Conservation (phyloP, 2,329 filamentous ascomycete genomes). For the Calonectria naviculata region DNA sequence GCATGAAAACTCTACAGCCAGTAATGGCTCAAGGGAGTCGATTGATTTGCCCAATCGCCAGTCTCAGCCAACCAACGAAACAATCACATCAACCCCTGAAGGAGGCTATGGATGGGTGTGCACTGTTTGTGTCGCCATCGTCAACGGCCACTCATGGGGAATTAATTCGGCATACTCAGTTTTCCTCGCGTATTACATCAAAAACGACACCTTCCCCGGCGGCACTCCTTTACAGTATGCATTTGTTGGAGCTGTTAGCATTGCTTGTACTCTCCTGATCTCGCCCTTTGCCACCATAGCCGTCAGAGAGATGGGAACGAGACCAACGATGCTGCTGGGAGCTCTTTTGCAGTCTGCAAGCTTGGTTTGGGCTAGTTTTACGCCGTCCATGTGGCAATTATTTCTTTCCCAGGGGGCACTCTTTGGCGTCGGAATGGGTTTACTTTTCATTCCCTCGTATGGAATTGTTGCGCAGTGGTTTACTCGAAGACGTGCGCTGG, state of each 20-base stretch:
- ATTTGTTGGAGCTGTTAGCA: constrained; percentile 68
- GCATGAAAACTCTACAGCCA: neutral
- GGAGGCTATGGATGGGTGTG: constrained; percentile 64
- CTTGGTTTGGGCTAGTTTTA: constrained; percentile 65
- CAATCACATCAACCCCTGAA: constrained; percentile 37
- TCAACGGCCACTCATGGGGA: constrained; percentile 54
- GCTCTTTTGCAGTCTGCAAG: constrained; percentile 62
- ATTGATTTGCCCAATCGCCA: neutral
- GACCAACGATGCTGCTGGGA: constrained; percentile 59
- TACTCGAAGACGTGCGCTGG: constrained; percentile 62
- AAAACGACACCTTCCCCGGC: constrained; percentile 59
- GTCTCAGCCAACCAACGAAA: neutral
- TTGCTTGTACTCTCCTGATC: constrained; percentile 54
- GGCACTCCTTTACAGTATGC: constrained; percentile 67
- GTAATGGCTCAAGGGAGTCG: neutral
- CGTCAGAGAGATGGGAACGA: constrained; percentile 44
- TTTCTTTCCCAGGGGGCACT: constrained; percentile 69
- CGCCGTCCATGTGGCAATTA: constrained; percentile 67
- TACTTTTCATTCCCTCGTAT: constrained; percentile 66
- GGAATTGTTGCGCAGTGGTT: constrained; percentile 73
- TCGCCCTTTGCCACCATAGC: constrained; percentile 51
- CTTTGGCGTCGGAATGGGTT: constrained; percentile 71
- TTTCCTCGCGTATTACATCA: constrained; percentile 67
- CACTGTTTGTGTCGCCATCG: constrained; percentile 43
- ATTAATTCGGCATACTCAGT: constrained; percentile 61